Conservation (phyloP, 495 filamentous ascomycete species). For the Recurvomyces mirabilis region DNA sequence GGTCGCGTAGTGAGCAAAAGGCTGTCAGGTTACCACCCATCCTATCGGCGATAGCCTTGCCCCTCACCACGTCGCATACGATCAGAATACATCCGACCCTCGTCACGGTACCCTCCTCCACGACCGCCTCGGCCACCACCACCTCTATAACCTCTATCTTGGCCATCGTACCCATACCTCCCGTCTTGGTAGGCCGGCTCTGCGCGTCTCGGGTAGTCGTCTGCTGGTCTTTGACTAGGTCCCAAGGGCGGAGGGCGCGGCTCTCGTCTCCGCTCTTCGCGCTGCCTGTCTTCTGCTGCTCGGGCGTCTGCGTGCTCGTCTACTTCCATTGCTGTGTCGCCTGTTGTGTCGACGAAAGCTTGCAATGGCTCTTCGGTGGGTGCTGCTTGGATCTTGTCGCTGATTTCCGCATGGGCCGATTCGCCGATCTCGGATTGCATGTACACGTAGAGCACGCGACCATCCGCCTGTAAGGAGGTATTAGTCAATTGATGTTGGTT, state of each 20-base stretch:
- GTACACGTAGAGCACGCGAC: conserved; percentile 66
- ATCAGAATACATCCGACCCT: conserved; percentile 11
- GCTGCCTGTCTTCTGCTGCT: conserved; percentile 11
- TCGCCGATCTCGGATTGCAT: not conserved
- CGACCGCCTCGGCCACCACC: not conserved
- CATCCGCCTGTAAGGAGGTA: conserved; percentile 58
- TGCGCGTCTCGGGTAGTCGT: conserved; percentile 5
- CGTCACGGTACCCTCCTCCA: not conserved
- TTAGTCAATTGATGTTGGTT: not conserved
- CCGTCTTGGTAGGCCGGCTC: conserved; percentile 7
- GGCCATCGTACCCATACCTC: conserved; percentile 10
- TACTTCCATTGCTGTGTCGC: conserved; percentile 27
- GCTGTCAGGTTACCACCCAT: conserved; percentile 1
- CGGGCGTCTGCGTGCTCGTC: conserved; percentile 21
- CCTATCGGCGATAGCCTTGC: conserved; percentile 11
- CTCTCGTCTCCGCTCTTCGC: conserved; percentile 15
- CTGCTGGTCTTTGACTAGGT: not conserved
- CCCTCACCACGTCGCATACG: conserved; percentile 8
- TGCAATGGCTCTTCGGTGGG: conserved; percentile 2
- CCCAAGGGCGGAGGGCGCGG: not conserved
- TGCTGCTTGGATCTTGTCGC: not conserved
- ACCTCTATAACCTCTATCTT: not conserved
- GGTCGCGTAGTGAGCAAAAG: no score
- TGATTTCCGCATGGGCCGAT: not conserved
- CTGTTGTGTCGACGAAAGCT: conserved; percentile 2